Conservation (phyloP, 371 early-diverging fungal genomes). For the Circinella minor region DNA sequence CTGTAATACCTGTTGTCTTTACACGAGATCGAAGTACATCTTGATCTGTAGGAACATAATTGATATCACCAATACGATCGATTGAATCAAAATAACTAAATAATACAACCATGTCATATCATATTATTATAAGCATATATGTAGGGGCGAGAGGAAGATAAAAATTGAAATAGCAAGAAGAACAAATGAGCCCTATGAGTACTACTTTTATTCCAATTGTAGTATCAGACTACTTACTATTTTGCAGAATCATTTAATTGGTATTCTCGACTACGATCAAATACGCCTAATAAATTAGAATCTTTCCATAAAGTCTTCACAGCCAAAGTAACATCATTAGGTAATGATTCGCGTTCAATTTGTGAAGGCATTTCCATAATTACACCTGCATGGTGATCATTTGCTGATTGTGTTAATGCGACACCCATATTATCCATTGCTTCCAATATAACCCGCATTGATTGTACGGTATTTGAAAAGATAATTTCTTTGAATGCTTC, state of each 20-base stretch:
- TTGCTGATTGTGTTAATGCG: conserved; percentile 59
- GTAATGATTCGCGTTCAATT: conserved; percentile 81
- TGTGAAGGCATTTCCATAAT: conserved; percentile 82
- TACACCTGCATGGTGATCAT: conserved; percentile 65
- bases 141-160: background rate
- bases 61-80: conserved; percentile 80
- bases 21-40: conserved; percentile 87
- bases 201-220: no score
- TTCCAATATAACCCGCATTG: conserved; percentile 92
- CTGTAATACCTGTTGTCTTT: conserved; percentile 91
- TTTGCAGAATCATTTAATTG: conserved; percentile 93
- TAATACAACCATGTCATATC: background rate
- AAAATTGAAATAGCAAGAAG: background rate
- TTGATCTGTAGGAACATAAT: conserved; percentile 89
- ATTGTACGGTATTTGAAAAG: conserved; percentile 92
- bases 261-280: conserved; percentile 88
- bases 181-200: no score
- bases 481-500: conserved; percentile 93
- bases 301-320: conserved; percentile 86
- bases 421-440: conserved; percentile 90
- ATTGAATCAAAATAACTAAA: conserved; percentile 90
- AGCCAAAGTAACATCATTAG: conserved; percentile 78
- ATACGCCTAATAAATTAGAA: conserved; percentile 79
- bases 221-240: no score
- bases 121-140: no score